Evolutionary conservation across 495 filamentous ascomycete species (phyloP).

Genomic region (Penicillium ochrochloron): DNA sequence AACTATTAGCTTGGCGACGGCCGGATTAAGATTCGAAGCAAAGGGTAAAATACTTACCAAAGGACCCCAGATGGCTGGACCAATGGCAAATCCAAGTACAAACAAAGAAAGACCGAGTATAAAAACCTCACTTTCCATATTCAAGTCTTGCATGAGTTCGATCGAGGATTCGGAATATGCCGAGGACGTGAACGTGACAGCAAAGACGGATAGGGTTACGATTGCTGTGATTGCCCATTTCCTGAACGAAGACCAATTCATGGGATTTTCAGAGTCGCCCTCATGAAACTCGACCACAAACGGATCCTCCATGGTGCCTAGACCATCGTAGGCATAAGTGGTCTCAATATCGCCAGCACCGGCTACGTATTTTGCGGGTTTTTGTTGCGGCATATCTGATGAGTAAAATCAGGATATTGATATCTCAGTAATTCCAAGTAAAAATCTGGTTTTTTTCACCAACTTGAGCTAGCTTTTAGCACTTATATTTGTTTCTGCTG

Average conservation of each 20-base stretch:
- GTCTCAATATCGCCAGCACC: not conserved
- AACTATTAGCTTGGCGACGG: not conserved
- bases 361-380: not conserved
- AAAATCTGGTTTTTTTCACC: not conserved
- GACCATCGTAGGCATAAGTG: not conserved
- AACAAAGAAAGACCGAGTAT: not conserved
- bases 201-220: not conserved
- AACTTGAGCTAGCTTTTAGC: not conserved
- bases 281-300: not conserved
- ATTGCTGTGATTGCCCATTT: not conserved
- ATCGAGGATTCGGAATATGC: not conserved
- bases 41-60: not conserved
- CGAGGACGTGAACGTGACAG: not conserved
- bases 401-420: not conserved
- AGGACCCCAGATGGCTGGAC: not conserved
- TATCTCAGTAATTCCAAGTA: no score
- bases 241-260: not conserved
- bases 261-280: not conserved
- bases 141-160: not conserved
- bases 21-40: no score
- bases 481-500: not conserved
- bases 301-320: not conserved
- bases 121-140: not conserved
- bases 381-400: not conserved
- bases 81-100: not conserved